Base-by-base conservation (phyloP, 2,329 filamentous ascomycete species). In the Pezicula rhizophila region DNA sequence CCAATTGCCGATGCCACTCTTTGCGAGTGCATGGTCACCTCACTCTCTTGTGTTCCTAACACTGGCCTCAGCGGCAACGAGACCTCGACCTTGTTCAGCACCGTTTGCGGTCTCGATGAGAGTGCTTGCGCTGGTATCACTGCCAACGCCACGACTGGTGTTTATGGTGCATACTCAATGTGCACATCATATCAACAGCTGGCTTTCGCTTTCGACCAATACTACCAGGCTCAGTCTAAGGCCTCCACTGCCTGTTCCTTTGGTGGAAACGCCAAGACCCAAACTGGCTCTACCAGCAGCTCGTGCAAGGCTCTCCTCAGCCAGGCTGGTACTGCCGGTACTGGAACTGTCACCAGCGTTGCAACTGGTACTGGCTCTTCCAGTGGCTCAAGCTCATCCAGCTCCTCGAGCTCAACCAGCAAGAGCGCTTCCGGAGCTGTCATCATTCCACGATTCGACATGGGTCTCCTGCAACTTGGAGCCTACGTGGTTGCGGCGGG, bases 11-110 rank as follows among this genome's bases (percentile, higher is more conserved):
- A 97, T 71, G 64, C 79, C 41, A 64, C 80, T 40, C 82, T 95
- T 42, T 99, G 93, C 78, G 68, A 76, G 50, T 99, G 93, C 80
- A 96, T 96, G 88, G 78, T 80, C 67, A 73, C 79, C 55, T 82
- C 81, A 40, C 73, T 95, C 49, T 71, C 73, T 51, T 99, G 93
- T 71, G 77, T 78, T 25, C 80, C 89, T 52, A 73, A 78, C 41
- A 68, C 75, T 42, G 68, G 69, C 59, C 70, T 89, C 20, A 71
- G 77, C 55, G 66, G 72, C 44, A 74, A 82, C 47, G 70, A 80
- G 49, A 85, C 81, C 61, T 79, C 78, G 44, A 70, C 77, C 14
- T 78, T 93, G 58, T 97, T 97, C 69, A 75, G 74, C 65, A 82
- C 72, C 66, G 79, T 92, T 68, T 93, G 88, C 70, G 84, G 81